phyloP scores from a whole-genome alignment of 2,329 filamentous ascomycete species.

The Teratosphaeria gauchensis region DNA sequence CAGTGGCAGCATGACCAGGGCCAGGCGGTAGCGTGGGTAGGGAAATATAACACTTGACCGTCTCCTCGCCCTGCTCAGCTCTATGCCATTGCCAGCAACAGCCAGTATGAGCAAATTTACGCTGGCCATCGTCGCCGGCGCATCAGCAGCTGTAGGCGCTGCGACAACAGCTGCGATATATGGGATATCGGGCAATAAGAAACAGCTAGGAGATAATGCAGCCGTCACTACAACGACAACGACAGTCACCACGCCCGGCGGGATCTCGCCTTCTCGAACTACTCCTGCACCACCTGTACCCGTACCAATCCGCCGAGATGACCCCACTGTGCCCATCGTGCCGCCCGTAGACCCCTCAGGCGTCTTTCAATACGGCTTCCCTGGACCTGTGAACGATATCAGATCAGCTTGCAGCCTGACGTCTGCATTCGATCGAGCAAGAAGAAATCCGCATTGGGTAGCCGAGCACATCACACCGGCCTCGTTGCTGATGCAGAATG shows the following conservation, averaged over 20 bases:
- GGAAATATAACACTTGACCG: background rate
- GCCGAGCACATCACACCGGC: conserved; percentile 88
- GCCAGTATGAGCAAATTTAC: conserved; percentile 41
- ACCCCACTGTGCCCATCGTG: conserved; percentile 13
- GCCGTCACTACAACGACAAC: conserved; percentile 25
- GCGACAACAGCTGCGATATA: conserved; percentile 40
- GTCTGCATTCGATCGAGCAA: conserved; percentile 82
- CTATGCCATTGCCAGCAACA: background rate
- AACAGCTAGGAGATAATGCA: conserved; percentile 15
- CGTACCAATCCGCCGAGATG: conserved; percentile 15
- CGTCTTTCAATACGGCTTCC: conserved; percentile 60
- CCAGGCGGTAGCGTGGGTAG: background rate
- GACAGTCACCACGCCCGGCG: conserved; percentile 19
- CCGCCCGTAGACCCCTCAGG: conserved; percentile 40
- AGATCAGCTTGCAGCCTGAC: conserved; percentile 66
- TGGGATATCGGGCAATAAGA: conserved; percentile 23
- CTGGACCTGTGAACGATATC: conserved; percentile 78
- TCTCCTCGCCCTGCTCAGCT: background rate
- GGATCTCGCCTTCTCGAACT: conserved; percentile 12
- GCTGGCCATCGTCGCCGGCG: conserved; percentile 39
- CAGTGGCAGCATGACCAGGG: background rate
- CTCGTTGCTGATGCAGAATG: conserved; percentile 64
- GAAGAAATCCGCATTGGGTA: conserved; percentile 85
- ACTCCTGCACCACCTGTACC: conserved; percentile 18
- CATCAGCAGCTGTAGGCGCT: conserved; percentile 39